Conservation (phyloP, 805 yeast genomes). For the Yarrowia alimentaria region DNA sequence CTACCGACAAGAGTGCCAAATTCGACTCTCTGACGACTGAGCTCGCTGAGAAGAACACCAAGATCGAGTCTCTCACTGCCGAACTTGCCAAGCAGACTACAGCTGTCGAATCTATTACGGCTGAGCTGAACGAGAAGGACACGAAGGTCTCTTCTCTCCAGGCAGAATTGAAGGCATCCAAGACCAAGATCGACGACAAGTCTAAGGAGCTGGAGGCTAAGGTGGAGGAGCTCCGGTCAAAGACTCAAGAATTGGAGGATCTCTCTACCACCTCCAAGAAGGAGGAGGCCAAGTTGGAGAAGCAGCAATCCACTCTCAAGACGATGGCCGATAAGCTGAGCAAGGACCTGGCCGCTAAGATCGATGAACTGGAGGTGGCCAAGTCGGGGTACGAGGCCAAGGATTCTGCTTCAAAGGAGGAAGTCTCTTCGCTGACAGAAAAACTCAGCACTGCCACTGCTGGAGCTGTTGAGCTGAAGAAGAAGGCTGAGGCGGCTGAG, state of each 20-base stretch:
- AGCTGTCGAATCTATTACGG: not conserved
- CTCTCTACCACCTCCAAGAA: constrained; percentile 10
- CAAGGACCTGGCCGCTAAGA: constrained; percentile 24
- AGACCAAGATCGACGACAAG: not conserved
- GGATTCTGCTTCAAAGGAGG: constrained; percentile 1
- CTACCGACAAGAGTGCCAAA: constrained; percentile 22
- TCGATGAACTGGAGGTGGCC: constrained; percentile 10
- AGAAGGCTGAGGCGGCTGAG: constrained; percentile 8
- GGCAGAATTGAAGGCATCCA: not conserved
- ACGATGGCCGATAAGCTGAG: constrained; percentile 24
- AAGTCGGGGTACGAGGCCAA: constrained; percentile 28
- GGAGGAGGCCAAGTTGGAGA: constrained; percentile 8
- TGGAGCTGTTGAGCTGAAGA: constrained; percentile 11
- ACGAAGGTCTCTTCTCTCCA: not conserved
- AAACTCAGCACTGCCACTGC: constrained; percentile 6
- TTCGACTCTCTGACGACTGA: not conserved
- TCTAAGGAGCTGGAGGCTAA: constrained; percentile 12
- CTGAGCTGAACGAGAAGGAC: not conserved
- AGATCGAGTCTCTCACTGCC: constrained; percentile 2
- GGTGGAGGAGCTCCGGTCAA: constrained; percentile 22
- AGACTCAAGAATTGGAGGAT: too few relatives aligned
- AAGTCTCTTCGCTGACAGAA: not conserved
- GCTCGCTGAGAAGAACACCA: not conserved
- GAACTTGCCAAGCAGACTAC: constrained; percentile 7
- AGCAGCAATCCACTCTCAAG: constrained; percentile 9